Evolutionary conservation across 2,329 filamentous ascomycete genomes (phyloP).

Genomic region (Pleurostoma richardsiae): DNA sequence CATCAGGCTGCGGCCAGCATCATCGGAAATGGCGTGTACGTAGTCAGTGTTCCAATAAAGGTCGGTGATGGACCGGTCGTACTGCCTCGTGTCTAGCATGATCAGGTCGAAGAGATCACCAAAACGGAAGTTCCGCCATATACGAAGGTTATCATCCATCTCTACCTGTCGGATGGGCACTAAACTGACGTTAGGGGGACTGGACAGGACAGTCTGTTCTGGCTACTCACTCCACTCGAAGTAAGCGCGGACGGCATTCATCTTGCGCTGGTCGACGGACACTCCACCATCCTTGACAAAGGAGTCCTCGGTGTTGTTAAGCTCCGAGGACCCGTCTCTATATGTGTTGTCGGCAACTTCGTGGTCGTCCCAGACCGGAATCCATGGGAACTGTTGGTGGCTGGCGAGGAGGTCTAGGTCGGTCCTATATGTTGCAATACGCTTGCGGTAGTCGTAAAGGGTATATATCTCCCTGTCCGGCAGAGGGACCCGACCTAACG

Average conservation of each 20-base stretch:
- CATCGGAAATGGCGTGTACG: conserved; percentile 57
- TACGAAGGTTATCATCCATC: conserved; percentile 63
- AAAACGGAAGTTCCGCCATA: conserved; percentile 64
- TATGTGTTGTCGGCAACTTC: conserved; percentile 62
- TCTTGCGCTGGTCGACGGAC: conserved; percentile 68
- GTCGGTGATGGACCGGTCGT: conserved; percentile 60
- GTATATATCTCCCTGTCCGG: conserved; percentile 47
- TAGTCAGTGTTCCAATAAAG: conserved; percentile 58
- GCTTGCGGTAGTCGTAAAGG: conserved; percentile 54
- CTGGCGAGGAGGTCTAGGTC: conserved; percentile 53
- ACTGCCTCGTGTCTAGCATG: conserved; percentile 65
- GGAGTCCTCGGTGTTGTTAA: conserved; percentile 63
- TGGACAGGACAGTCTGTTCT: conserved; percentile 17
- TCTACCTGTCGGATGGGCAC: conserved; percentile 44
- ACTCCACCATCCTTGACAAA: conserved; percentile 55
- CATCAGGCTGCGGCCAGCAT: conserved; percentile 66
- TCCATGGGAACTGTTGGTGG: conserved; percentile 56
- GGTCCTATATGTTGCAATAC: conserved; percentile 54
- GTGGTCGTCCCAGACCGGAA: conserved; percentile 61
- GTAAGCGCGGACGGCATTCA: conserved; percentile 67
- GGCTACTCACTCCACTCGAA: conserved; percentile 53
- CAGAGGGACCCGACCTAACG: conserved; percentile 45
- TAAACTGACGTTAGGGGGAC: conserved; percentile 13
- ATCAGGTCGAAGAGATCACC: conserved; percentile 62
- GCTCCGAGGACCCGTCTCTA: conserved; percentile 51